Evolutionary conservation across 2,329 filamentous ascomycete genomes (phyloP).

Genomic region (Talaromyces verruculosus): DNA sequence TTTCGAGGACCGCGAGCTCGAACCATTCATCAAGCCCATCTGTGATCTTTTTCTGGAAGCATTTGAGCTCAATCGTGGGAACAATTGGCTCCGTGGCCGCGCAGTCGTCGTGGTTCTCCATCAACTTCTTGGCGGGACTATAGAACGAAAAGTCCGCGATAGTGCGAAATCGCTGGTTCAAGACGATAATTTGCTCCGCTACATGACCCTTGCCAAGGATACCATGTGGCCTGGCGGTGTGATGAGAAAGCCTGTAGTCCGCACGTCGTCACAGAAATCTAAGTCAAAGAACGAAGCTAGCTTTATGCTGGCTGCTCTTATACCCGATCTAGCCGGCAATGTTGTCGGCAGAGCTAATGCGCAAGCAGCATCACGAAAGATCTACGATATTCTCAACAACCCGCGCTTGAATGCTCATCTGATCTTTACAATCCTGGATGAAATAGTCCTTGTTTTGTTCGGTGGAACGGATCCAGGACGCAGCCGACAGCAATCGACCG

Average conservation of each 20-base stretch:
- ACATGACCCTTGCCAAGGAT: slow-evolving; percentile 70
- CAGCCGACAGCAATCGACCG: slow-evolving; percentile 2
- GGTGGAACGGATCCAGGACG: slow-evolving; percentile 32
- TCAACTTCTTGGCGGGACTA: slow-evolving; percentile 90
- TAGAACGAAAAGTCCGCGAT: slow-evolving; percentile 92
- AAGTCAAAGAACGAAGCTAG: slow-evolving; percentile 83
- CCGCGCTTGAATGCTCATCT: slow-evolving; percentile 76
- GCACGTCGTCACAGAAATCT: slow-evolving; percentile 71
- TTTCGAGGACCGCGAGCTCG: slow-evolving; percentile 83
- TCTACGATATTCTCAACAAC: slow-evolving; percentile 92
- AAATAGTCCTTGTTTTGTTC: slow-evolving; percentile 66
- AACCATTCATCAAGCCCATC: slow-evolving; percentile 97
- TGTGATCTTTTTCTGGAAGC: slow-evolving; percentile 96
- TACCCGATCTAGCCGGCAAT: slow-evolving; percentile 87
- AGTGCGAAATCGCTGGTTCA: slow-evolving; percentile 70
- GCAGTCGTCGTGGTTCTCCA: slow-evolving; percentile 96
- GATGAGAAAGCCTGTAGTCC: slow-evolving; percentile 52
- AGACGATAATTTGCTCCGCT: slow-evolving; percentile 75
- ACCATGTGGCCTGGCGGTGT: slow-evolving; percentile 71
- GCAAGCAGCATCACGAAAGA: slow-evolving; percentile 79
- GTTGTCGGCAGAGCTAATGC: slow-evolving; percentile 93
- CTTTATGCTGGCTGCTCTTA: slow-evolving; percentile 80
- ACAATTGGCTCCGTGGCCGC: slow-evolving; percentile 94
- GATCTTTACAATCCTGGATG: slow-evolving; percentile 69
- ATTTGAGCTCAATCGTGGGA: slow-evolving; percentile 90